Conservation (phyloP, 2,329 filamentous ascomycete genomes). For the Aspergillus terreus region DNA sequence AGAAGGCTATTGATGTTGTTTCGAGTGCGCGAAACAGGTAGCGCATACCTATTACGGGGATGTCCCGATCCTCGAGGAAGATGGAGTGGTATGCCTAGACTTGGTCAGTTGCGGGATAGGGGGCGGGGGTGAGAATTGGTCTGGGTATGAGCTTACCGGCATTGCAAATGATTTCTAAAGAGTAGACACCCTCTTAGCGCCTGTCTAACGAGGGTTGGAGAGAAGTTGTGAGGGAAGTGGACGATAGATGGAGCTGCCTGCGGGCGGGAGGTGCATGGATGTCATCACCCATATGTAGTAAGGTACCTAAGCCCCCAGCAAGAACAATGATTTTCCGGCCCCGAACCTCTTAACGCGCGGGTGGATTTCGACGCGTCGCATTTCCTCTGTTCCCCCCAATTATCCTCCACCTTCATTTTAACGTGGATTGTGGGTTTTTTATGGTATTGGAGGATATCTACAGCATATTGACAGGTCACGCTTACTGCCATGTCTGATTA, state of each 20-base stretch:
- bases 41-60: conserved; percentile 58
- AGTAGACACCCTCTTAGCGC: conserved; percentile 16
- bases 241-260: conserved; percentile 13
- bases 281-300: conserved; percentile 24
- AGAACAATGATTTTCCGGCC: conserved; percentile 33
- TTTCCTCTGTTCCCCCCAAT: not conserved
- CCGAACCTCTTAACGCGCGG: conserved; percentile 41
- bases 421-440: not conserved
- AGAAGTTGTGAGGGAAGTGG: conserved; percentile 6
- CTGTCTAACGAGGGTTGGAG: conserved; percentile 16
- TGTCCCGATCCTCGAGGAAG: conserved; percentile 77
- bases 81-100: conserved; percentile 92
- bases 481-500: conserved; percentile 48
- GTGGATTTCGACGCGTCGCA: conserved; percentile 27
- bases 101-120: conserved; percentile 7
- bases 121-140: not conserved
- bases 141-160: conserved; percentile 38
- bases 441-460: too few species aligned
- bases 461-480: too few species aligned
- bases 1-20: not conserved
- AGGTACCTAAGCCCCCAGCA: too few species aligned
- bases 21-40: conserved; percentile 9
- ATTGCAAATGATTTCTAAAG: conserved; percentile 31
- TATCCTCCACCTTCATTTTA: not conserved
- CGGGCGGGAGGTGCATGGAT: conserved; percentile 19